phyloP scores from a whole-genome alignment of 345 rosid species.

The Turnera subulata region DNA sequence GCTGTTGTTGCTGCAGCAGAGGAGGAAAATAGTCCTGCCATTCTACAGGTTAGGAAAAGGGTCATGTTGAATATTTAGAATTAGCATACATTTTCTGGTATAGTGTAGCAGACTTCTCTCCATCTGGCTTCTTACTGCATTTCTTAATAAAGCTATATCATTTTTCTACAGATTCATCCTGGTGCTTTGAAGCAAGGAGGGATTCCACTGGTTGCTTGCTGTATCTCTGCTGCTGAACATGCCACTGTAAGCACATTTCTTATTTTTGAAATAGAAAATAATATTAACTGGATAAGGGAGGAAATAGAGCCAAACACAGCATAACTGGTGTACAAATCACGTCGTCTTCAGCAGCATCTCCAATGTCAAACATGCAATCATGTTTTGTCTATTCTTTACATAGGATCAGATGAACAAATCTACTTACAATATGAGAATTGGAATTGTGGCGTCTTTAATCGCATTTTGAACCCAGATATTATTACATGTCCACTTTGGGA shows the following conservation, averaged over 20 bases:
- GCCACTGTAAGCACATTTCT: constrained; percentile 58
- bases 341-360: no score
- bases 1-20: constrained; percentile 98
- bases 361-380: no score
- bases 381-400: no score
- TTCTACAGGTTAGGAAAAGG: constrained; percentile 63
- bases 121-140: not conserved
- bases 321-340: no score
- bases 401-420: no score
- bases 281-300: not conserved
- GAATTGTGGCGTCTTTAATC: no score
- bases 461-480: not conserved
- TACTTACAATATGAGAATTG: not conserved
- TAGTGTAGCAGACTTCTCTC: not conserved
- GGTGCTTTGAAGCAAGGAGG: constrained; percentile 84
- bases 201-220: constrained; percentile 72
- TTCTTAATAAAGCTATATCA: constrained; percentile 1
- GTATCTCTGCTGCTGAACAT: constrained; percentile 78
- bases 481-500: not conserved
- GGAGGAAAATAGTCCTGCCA: constrained; percentile 91
- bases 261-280: not conserved
- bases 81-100: no score
- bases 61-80: not conserved
- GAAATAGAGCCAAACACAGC: no score
- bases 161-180: constrained; percentile 71